Conservation (phyloP, 805 yeast species). For the Komagataella mondaviorum region DNA sequence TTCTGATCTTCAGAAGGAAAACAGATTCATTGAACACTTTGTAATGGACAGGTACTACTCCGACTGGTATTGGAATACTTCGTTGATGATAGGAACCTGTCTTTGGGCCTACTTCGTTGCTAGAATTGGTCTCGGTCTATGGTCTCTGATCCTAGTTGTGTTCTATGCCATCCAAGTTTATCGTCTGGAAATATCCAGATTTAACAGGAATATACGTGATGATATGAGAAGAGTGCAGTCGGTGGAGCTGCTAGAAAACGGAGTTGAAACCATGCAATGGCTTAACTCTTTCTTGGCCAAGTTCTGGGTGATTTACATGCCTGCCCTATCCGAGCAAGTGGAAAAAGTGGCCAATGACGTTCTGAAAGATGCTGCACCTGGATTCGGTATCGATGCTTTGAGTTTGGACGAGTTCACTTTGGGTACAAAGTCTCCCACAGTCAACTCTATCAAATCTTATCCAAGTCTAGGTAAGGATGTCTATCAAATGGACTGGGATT, state of each 20-base stretch:
- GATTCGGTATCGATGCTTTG: constrained; percentile 67
- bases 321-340: constrained; percentile 67
- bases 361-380: constrained; percentile 64
- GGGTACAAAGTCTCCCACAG: constrained; percentile 71
- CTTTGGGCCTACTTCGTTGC: constrained; percentile 61
- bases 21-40: constrained; percentile 37
- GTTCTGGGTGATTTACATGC: constrained; percentile 85
- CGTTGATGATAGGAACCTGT: constrained; percentile 54
- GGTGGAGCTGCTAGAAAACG: constrained; percentile 47
- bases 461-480: constrained; percentile 53
- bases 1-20: constrained; percentile 4
- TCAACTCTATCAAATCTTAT: constrained; percentile 59
- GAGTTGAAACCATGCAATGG: constrained; percentile 72
- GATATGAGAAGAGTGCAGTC: constrained; percentile 58
- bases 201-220: constrained; percentile 61
- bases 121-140: constrained; percentile 47
- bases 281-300: constrained; percentile 62
- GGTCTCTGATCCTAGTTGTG: constrained; percentile 46
- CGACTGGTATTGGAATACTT: constrained; percentile 62
- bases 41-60: constrained; percentile 56
- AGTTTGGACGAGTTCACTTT: constrained; percentile 66
- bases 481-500: constrained; percentile 77
- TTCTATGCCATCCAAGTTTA: constrained; percentile 54
- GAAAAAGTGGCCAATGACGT: constrained; percentile 54
- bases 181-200: constrained; percentile 61